Evolutionary conservation across 2,329 filamentous ascomycete genomes (phyloP).

Genomic region (Penicillium freii): DNA sequence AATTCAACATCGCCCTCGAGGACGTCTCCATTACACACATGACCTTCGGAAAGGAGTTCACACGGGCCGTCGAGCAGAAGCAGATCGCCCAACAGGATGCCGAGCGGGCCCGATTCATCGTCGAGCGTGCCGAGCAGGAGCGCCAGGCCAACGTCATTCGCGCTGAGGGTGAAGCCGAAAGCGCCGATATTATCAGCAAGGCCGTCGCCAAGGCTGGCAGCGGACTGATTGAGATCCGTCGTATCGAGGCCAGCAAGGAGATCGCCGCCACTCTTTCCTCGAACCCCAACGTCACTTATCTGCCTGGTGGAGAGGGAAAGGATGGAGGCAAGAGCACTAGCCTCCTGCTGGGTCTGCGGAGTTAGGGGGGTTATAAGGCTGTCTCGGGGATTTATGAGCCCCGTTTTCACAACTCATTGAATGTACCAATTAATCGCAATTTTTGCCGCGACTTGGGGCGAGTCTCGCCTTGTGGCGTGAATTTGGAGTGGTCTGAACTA

Average conservation of each 20-base stretch:
- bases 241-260: constrained; percentile 94
- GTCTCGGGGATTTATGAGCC: constrained; percentile 8
- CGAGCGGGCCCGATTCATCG: constrained; percentile 94
- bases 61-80: constrained; percentile 98
- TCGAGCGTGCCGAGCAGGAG: constrained; percentile 98
- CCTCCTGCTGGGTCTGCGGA: constrained; percentile 66
- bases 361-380: constrained; percentile 33
- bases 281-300: constrained; percentile 95
- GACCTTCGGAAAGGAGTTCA: constrained; percentile 99
- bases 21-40: constrained; percentile 99
- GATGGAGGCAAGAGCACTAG: constrained; percentile 62
- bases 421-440: constrained; percentile 30
- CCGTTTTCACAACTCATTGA: constrained; percentile 14
- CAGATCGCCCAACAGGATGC: constrained; percentile 99
- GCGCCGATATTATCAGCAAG: constrained; percentile 90
- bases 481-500: constrained; percentile 26
- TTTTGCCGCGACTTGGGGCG: constrained; percentile 26
- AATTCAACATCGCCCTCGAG: constrained; percentile 99
- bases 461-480: constrained; percentile 31
- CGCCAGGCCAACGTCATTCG: constrained; percentile 97
- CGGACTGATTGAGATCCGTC: constrained; percentile 90
- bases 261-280: constrained; percentile 84
- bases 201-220: constrained; percentile 91
- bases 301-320: constrained; percentile 68
- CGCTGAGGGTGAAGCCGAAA: constrained; percentile 96